A percentile compares a stretch with the other conserved stretches of the same genome.
phyloP scores from a whole-genome alignment of 2,329 filamentous ascomycete genomes.

The Delphinella strobiligena region DNA sequence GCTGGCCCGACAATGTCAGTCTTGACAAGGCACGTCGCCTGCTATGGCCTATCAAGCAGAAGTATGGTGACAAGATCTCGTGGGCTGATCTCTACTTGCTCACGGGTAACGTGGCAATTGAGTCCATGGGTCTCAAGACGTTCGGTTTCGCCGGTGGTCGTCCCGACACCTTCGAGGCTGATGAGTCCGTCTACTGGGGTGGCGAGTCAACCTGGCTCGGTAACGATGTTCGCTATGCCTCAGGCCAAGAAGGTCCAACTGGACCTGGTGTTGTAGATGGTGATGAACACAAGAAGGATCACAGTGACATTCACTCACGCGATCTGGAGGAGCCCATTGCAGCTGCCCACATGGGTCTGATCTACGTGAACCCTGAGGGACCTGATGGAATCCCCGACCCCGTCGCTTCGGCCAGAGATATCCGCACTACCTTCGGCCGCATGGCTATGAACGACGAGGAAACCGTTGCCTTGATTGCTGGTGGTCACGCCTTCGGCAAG shows the following conservation, averaged over 20 bases:
- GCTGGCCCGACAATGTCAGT: slow-evolving; percentile 68
- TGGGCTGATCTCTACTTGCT: slow-evolving; percentile 65
- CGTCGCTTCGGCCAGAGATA: slow-evolving; percentile 56
- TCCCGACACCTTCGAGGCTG: slow-evolving; percentile 60
- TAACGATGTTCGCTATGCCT: slow-evolving; percentile 57
- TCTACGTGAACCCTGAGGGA: slow-evolving; percentile 73
- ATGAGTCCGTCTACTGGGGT: slow-evolving; percentile 69
- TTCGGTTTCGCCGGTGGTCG: slow-evolving; percentile 65
- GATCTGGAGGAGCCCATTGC: slow-evolving; percentile 57
- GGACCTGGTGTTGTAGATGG: slow-evolving; percentile 31
- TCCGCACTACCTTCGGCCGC: slow-evolving; percentile 60
- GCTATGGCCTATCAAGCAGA: slow-evolving; percentile 72
- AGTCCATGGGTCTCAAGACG: slow-evolving; percentile 63
- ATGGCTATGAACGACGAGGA: slow-evolving; percentile 81
- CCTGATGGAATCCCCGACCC: slow-evolving; percentile 62
- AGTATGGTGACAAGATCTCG: slow-evolving; percentile 72
- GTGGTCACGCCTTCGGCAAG: slow-evolving; percentile 71
- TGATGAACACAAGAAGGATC: slow-evolving; percentile 30
- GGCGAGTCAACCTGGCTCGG: slow-evolving; percentile 63
- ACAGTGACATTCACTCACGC: slow-evolving; percentile 39
- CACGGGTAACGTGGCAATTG: slow-evolving; percentile 64
- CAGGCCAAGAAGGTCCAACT: slow-evolving; percentile 36
- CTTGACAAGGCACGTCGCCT: slow-evolving; percentile 72
- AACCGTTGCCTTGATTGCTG: slow-evolving; percentile 67
- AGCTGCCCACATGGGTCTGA: slow-evolving; percentile 62